Evolutionary conservation across 2,329 filamentous ascomycete species (phyloP).

Genomic region (Exophiala oligosperma): DNA sequence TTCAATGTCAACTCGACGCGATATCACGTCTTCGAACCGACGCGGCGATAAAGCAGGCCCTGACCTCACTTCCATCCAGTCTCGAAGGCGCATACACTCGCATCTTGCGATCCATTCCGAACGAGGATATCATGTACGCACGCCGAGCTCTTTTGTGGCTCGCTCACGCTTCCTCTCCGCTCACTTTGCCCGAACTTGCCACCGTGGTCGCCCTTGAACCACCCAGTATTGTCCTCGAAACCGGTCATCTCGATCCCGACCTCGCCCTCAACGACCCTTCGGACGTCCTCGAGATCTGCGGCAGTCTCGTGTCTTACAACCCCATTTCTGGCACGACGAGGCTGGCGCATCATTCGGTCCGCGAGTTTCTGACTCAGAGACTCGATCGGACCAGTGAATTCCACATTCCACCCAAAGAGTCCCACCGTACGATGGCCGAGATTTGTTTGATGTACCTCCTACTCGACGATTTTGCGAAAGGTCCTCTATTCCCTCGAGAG

Average conservation of each 20-base stretch:
- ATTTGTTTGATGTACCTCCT: conserved; percentile 19
- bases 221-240: conserved; percentile 3
- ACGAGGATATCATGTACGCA: conserved; percentile 17
- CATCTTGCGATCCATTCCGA: conserved; percentile 18
- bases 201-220: conserved; percentile 25
- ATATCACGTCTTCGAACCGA: conserved; percentile 18
- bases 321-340: conserved; percentile 6
- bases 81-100: conserved; percentile 21
- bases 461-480: conserved; percentile 14
- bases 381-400: conserved; percentile 8
- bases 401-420: conserved; percentile 8
- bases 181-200: conserved; percentile 21
- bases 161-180: conserved; percentile 18
- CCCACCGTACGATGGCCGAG: conserved; percentile 17
- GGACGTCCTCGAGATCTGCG: conserved; percentile 23
- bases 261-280: conserved; percentile 14
- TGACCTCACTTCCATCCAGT: conserved; percentile 19
- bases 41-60: conserved; percentile 17
- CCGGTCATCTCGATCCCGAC: conserved; percentile 14
- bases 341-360: conserved; percentile 22
- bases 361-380: conserved; percentile 16
- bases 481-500: conserved; percentile 5
- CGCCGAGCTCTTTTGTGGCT: conserved; percentile 20
- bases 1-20: conserved; percentile 26
- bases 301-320: conserved; percentile 18